Evolutionary conservation across 176 grass and related monocot species (phyloP), one percentile per base, ranked within the genome.

Genomic region (Tillandsia fasciculata): DNA sequence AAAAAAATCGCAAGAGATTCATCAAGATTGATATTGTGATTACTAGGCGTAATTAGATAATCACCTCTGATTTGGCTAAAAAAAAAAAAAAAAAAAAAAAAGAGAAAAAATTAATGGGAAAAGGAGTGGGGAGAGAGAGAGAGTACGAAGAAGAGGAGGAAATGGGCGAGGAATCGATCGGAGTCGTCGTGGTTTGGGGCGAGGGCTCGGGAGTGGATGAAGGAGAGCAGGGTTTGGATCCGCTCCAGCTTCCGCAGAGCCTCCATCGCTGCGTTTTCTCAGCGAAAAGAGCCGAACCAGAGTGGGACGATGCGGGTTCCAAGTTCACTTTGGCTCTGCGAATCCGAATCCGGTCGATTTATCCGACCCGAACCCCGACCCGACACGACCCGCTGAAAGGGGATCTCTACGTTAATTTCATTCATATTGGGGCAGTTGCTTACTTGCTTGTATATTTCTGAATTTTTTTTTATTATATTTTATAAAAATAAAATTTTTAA

Each of bases 161-260:
- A 87, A 52, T 85, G 76, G 24, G 86, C 89, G 77, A 90, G 71
- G 75, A 96, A 97, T 50, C 89, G 84, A 69, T 92, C 77, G 72
- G 68, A 66, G 51, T 10, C 63, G 12, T 9, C 23, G 51, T 74
- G 28, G 52, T 49, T 52, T 53, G 48, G n/a, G 47, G 76, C 77
- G 73, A 90, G 83, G 29, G 75, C 81, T 33, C 79, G 69, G 2
- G 81, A 71, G 2, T 76, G 70, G 71, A 92, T 85, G 58, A 92
- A 77, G 20, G 84, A 78, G 64, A 96, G 83, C 77, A 90, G 76
- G 53, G 47, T 71, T 77, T 92, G 94, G 42, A 86, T 59, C 83
- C 77, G 92, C 75, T 90, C 79, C 63, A 86, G 82, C 66, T 83
- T 77, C 77, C 69, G 80, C 77, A 90, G 83, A 66, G 81, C 84